Evolutionary conservation across 306 rosid genomes (phyloP), one percentile per base, ranked within the genome.

Genomic region (Gleditsia sinensis): DNA sequence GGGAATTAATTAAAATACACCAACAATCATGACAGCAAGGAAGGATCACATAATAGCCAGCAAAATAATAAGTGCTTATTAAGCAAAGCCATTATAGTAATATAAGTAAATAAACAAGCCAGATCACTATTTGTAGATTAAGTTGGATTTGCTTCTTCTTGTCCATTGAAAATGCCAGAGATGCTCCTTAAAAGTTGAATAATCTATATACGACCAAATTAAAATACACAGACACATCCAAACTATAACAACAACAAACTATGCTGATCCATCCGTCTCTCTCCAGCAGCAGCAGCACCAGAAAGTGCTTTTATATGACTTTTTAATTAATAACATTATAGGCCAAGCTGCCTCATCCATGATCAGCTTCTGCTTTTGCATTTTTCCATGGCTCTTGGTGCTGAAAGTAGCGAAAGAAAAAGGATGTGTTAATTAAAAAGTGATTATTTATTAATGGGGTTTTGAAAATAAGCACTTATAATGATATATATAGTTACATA

Each of bases 361-460:
- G 3, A 3, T 93, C 88, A 94, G 97, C 96, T 90, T 86, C 98
- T 89, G 93, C 80, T 87, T 83, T 90, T 94, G 96, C 98, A 91
- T 87, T 94, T 94, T 77, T 94, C 96, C 98, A 94, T 87, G 64
- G 98, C 98, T 79, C 91, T 88, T 73, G 97, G 98, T 51, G 98
- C 98, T 94, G 96, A 74, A 86, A 84, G 33, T 46, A 30, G 56
- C 62, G 46, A 25, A 4, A 5, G 65, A 76, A 54, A 43, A 42
- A 37, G 7, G 6, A 33, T 53, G 12, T 34, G 46, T 33, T 60
- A 60, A 9, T 33, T 60, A 60, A 9, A 19, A 58, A 7, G 40
- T 34, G 46, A 19, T 34, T 36, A 61, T 28, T 9, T 27, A 56
- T n/a, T n/a, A n/a, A n/a, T n/a, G n/a, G n/a, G n/a, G n/a, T n/a